Percentiles rank a stretch among this genome's conserved stretches.
Conservation (phyloP, 192 early-diverging fungal genomes). For the Backusella parvicylindrica region DNA sequence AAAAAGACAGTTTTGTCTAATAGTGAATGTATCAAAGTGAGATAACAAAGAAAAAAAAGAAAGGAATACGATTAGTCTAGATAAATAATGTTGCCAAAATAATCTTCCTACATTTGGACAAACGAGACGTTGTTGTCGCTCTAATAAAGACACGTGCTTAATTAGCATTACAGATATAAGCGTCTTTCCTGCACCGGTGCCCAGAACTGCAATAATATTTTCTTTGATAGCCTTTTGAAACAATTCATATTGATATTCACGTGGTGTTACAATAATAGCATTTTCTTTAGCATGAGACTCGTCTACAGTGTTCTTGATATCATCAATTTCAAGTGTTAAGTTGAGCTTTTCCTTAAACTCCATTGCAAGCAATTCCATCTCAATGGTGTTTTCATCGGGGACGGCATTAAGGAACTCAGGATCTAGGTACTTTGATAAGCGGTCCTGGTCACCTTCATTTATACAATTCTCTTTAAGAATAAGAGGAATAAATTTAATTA, state of each 20-base stretch:
- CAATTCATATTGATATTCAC: conserved; percentile 83
- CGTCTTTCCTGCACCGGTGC: conserved; percentile 95
- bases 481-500: not conserved
- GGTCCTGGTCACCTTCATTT: conserved; percentile 4
- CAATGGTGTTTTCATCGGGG: not conserved
- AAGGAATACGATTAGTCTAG: not conserved
- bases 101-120: conserved; percentile 27
- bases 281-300: not conserved
- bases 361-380: not conserved
- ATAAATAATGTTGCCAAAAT: conserved; percentile 5
- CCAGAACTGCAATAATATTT: conserved; percentile 88
- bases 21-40: not conserved
- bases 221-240: conserved; percentile 56
- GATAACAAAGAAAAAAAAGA: not conserved
- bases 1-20: conserved; percentile 55
- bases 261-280: conserved; percentile 34
- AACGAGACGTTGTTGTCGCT: conserved; percentile 26
- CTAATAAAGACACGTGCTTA: conserved; percentile 57
- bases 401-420: not conserved
- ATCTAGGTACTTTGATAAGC: not conserved
- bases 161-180: conserved; percentile 85
- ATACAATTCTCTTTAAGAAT: conserved; percentile 2
- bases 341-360: not conserved
- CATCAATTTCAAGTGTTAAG: not conserved
- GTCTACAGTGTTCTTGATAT: not conserved